Percentiles rank a stretch among this genome's conserved stretches.
Evolutionary conservation across 1,139 yeast species (phyloP).

Genomic region (Debaryomyces udenii): DNA sequence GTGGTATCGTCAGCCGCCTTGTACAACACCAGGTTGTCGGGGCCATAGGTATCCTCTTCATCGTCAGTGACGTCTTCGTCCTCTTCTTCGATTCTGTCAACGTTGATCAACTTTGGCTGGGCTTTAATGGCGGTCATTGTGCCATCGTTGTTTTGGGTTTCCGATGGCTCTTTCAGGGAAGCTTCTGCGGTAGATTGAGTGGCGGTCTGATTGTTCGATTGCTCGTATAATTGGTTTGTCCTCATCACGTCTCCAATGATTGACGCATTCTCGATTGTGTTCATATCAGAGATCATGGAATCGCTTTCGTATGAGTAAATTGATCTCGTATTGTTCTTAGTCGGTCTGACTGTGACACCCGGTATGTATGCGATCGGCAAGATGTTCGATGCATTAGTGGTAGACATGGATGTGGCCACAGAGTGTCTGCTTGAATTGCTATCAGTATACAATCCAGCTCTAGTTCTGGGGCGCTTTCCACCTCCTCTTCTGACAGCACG

Average conservation of each 20-base stretch:
- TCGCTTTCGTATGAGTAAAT: constrained; percentile 54
- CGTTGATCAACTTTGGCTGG: constrained; percentile 65
- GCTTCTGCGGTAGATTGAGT: constrained; percentile 4
- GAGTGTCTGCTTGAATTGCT: constrained; percentile 38
- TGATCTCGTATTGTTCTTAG: constrained; percentile 49
- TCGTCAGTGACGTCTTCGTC: constrained; percentile 44
- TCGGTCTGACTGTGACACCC: constrained; percentile 76
- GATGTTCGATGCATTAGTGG: constrained; percentile 79
- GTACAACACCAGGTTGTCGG: constrained; percentile 1
- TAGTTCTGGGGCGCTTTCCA: constrained; percentile 10
- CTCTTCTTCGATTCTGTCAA: constrained; percentile 54
- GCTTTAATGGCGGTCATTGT: constrained; percentile 74
- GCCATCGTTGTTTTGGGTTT: constrained; percentile 12
- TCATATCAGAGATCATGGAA: constrained; percentile 54
- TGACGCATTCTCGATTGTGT: constrained; percentile 56
- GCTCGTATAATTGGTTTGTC: constrained; percentile 23
- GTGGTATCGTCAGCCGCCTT: constrained; percentile 1
- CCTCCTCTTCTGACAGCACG: background rate
- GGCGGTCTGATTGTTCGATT: background rate
- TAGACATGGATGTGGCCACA: constrained; percentile 64
- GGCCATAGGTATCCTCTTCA: constrained; percentile 19
- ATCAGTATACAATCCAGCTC: constrained; percentile 26
- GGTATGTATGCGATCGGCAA: constrained; percentile 95
- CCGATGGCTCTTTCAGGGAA: constrained; percentile 4
- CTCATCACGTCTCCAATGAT: constrained; percentile 53